Evolutionary conservation across 306 rosid genomes (phyloP), one percentile per base, ranked within the genome.

Genomic region (Gillenia trifoliata): DNA sequence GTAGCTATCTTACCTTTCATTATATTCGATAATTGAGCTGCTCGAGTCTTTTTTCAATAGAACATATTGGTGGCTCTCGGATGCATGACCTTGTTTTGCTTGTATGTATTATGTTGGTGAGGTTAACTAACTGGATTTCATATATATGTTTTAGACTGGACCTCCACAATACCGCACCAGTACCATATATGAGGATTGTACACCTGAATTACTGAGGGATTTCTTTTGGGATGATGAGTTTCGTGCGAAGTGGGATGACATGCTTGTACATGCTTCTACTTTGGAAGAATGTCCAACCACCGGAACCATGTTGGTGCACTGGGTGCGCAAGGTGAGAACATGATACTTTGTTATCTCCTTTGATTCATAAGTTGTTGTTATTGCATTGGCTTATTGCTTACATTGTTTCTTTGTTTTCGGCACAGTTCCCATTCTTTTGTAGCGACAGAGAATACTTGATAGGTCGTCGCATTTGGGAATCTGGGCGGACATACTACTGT

Each of bases 201-300:
- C 84, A 11, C 87, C 89, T 11, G 86, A 87, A 78, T 29, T 78
- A 61, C 79, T 87, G 78, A 82, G 89, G 75, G 91, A 85, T 69
- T 83, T 87, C 79, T 87, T 87, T 71, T 87, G 91, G 91, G 91
- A 87, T 76, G 91, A 87, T 73, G 87, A 82, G 31, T 85, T 82
- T 52, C 78, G 89, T 26, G 54, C 34, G 15, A 80, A 80, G 78
- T 87, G 91, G 91, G 91, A 87, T 70, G 89, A 85, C 65, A 87
- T 87, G 91, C 91, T 87, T 70, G 7, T 85, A 40, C 72, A 60
- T 57, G 40, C 87, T 56, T 56, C 76, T 30, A 80, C 80, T 74
- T 82, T 85, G 81, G 87, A 85, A 71, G 89, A 80, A 64, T 87
- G 89, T 63, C 82, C 85, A 15, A 66, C 82, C 10, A 85, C 91